A percentile compares a stretch with the other conserved stretches of the same genome.
Conservation (phyloP, 352 stramenopile genomes). For the Globisporangium nodosum region DNA sequence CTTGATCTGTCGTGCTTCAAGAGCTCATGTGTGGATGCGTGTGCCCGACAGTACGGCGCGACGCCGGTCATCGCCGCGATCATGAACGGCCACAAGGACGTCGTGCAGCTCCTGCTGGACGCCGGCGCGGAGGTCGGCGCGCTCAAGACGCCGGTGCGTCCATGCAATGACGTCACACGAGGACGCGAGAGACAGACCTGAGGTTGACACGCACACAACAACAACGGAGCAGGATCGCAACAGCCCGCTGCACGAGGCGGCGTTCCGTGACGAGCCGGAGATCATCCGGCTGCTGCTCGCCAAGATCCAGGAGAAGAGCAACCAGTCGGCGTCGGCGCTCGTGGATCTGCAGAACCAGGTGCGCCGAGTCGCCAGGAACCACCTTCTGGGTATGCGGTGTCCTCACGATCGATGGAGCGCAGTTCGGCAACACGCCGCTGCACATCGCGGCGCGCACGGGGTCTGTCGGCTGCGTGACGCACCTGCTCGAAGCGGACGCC, state of each 20-base stretch:
- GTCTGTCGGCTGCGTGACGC: constrained; percentile 33
- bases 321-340: constrained; percentile 26
- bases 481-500: constrained; percentile 47
- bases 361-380: background rate
- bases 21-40: background rate
- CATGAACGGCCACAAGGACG: constrained; percentile 43
- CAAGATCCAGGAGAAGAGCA: constrained; percentile 42
- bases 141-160: constrained; percentile 58
- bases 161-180: background rate
- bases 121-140: constrained; percentile 53
- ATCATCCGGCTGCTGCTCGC: constrained; percentile 47
- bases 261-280: constrained; percentile 39
- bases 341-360: constrained; percentile 64
- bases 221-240: constrained; percentile 51
- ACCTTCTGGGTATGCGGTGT: background rate
- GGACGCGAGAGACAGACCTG: background rate
- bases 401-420: background rate
- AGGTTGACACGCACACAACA: background rate
- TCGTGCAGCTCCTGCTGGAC: constrained; percentile 50
- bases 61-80: constrained; percentile 69
- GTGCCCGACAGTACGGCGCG: constrained; percentile 49
- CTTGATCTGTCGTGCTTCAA: background rate
- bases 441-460: constrained; percentile 67
- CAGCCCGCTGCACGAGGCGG: constrained; percentile 66
- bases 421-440: constrained; percentile 79